Conservation (phyloP, 495 filamentous ascomycete species). For the Thermochaetoides thermophila region DNA sequence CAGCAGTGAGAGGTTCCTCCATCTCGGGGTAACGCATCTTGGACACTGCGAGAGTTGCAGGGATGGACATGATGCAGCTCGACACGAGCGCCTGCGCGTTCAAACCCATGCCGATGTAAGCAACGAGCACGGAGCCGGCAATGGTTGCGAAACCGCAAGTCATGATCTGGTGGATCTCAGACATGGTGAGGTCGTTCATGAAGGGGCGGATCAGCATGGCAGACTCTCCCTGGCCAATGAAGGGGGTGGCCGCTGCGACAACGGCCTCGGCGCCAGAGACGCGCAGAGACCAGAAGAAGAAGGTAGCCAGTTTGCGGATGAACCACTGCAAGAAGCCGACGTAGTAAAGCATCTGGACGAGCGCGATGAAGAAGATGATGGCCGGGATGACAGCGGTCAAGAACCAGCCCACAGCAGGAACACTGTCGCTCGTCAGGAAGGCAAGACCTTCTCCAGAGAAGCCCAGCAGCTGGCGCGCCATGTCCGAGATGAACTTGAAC, state of each 20-base stretch:
- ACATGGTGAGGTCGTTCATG: conserved; percentile 63
- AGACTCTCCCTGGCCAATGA: conserved; percentile 87
- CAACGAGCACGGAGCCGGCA: conserved; percentile 60
- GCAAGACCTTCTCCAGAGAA: conserved; percentile 54
- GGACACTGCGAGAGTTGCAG: conserved; percentile 69
- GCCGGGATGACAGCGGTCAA: conserved; percentile 58
- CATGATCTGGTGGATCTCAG: conserved; percentile 87
- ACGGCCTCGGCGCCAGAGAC: conserved; percentile 92
- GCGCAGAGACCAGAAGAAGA: conserved; percentile 80
- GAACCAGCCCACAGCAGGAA: conserved; percentile 43
- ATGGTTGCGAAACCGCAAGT: conserved; percentile 52
- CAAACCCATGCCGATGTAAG: conserved; percentile 66
- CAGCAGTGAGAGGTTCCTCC: conserved; percentile 69
- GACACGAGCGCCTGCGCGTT: conserved; percentile 78
- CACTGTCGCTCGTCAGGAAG: conserved; percentile 49
- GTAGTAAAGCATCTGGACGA: conserved; percentile 74
- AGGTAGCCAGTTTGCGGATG: conserved; percentile 66
- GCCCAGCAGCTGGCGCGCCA: conserved; percentile 54
- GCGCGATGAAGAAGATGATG: conserved; percentile 84
- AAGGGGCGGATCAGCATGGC: conserved; percentile 85
- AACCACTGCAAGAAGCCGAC: conserved; percentile 72
- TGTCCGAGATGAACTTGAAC: conserved; percentile 66
- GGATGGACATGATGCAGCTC: conserved; percentile 87
- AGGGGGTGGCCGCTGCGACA: conserved; percentile 84
- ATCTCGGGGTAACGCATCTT: conserved; percentile 82